These are phyloP conservation scores for Trichoderma virens DNA, from an alignment of 495 filamentous ascomycete species.

Conservation along the genomic window DNA sequence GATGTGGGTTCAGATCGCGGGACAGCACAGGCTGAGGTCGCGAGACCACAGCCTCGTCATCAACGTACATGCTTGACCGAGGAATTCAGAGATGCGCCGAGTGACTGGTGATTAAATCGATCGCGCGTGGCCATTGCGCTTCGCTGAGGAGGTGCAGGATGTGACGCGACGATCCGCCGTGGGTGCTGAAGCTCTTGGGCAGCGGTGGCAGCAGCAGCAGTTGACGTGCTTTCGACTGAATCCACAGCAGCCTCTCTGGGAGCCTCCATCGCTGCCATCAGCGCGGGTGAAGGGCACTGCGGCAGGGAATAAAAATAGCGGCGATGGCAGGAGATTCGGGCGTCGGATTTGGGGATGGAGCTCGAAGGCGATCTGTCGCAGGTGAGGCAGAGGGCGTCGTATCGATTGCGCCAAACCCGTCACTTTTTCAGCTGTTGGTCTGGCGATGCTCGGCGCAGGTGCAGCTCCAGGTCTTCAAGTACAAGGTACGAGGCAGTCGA, in stretches of 20 bases:
- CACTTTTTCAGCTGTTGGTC: background rate
- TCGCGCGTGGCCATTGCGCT: conserved; percentile 21
- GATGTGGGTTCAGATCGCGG: background rate
- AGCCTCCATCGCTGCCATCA: conserved; percentile 9
- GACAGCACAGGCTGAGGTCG: background rate
- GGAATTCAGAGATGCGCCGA: conserved; percentile 34
- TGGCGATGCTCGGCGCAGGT: conserved; percentile 4
- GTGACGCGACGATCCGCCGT: background rate
- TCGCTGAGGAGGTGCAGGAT: conserved; percentile 2
- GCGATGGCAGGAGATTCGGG: background rate
- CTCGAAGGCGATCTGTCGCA: background rate
- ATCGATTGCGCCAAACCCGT: background rate
- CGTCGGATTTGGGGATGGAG: background rate
- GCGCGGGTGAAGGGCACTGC: background rate
- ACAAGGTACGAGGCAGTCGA: background rate
- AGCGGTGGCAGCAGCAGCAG: background rate
- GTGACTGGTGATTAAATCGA: conserved; percentile 33
- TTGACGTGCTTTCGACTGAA: background rate
- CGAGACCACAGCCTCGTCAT: conserved; percentile 20
- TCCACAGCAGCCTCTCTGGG: background rate
- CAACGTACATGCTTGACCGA: conserved; percentile 40
- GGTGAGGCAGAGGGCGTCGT: background rate
- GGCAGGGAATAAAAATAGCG: background rate
- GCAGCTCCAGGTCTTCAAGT: background rate
- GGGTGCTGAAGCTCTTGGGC: background rate